A percentile compares a stretch with the other conserved stretches of the same genome.
Conservation (phyloP, 441 rosid species). For the Hura crepitans region DNA sequence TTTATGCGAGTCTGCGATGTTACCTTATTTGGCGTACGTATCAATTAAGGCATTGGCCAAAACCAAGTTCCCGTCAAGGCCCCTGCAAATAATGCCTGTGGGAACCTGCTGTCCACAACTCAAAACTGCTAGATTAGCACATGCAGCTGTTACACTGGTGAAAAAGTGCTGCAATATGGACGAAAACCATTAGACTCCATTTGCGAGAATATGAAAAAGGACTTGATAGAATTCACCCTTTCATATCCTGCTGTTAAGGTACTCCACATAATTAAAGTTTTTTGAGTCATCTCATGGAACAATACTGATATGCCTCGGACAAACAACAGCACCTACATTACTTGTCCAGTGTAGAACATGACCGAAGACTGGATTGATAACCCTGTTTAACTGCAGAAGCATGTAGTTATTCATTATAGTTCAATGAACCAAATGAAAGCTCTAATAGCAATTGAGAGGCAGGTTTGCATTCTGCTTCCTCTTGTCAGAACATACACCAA, state of each 20-base stretch:
- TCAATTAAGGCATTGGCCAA: conserved; percentile 74
- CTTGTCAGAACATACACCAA: conserved; percentile 39
- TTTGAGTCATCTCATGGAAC: conserved; percentile 66
- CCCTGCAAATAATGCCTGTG: conserved; percentile 54
- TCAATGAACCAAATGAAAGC: conserved; percentile 55
- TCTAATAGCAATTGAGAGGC: conserved; percentile 73
- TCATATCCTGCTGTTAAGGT: conserved; percentile 74
- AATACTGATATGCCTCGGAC: conserved; percentile 50
- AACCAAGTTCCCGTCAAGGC: conserved; percentile 49
- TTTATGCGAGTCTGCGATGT: conserved; percentile 47
- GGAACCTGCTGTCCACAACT: conserved; percentile 82
- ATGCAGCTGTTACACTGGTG: conserved; percentile 71
- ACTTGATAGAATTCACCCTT: conserved; percentile 49
- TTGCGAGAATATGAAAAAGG: conserved; percentile 52
- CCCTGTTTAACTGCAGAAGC: conserved; percentile 55
- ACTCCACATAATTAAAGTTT: conserved; percentile 79
- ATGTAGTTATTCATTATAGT: conserved; percentile 64
- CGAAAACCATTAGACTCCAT: conserved; percentile 61
- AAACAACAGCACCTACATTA: conserved; percentile 74
- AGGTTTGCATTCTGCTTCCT: conserved; percentile 54
- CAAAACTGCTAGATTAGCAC: conserved; percentile 63
- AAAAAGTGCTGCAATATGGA: conserved; percentile 75
- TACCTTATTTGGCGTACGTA: conserved; percentile 93
- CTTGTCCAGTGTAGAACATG: conserved; percentile 75
- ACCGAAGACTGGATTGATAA: conserved; percentile 61